A percentile compares a stretch with the other conserved stretches of the same genome.
Conservation (phyloP, 352 stramenopile species). For the Phytophthora aleatoria region DNA sequence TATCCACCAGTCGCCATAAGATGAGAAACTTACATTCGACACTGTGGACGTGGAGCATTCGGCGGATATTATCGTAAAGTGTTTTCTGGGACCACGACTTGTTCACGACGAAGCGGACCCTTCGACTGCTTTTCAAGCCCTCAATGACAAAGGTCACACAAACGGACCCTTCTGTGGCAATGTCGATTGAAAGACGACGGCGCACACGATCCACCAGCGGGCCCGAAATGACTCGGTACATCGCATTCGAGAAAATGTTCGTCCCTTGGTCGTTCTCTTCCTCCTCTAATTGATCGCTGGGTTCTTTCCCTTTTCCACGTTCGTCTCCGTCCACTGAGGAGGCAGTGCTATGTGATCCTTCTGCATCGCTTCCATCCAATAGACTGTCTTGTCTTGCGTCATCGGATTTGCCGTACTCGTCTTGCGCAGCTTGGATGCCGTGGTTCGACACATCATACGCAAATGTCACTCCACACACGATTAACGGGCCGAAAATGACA, state of each 20-base stretch:
- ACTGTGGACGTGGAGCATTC: slow-evolving; percentile 74
- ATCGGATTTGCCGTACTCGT: slow-evolving; percentile 59
- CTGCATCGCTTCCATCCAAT: slow-evolving; percentile 56
- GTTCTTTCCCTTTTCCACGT: slow-evolving; percentile 26
- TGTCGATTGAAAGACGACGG: slow-evolving; percentile 77
- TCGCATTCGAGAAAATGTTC: slow-evolving; percentile 83
- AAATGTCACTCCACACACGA: slow-evolving; percentile 84
- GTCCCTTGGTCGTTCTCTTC: slow-evolving; percentile 22
- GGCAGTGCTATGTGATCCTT: slow-evolving; percentile 46
- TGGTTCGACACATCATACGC: slow-evolving; percentile 89
- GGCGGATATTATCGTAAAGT: slow-evolving; percentile 65
- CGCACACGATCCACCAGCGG: slow-evolving; percentile 79
- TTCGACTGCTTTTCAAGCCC: slow-evolving; percentile 56
- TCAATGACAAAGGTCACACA: slow-evolving; percentile 76
- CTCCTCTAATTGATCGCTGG: slow-evolving; percentile 19
- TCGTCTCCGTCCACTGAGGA: slow-evolving; percentile 50
- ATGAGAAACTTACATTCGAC: slow-evolving; percentile 51
- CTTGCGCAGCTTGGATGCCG: slow-evolving; percentile 83
- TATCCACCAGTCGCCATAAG: slow-evolving; percentile 1
- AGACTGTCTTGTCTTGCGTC: slow-evolving; percentile 35
- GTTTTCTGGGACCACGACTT: slow-evolving; percentile 62
- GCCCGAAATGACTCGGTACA: slow-evolving; percentile 84
- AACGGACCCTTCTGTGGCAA: slow-evolving; percentile 73
- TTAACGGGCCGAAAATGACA: slow-evolving; percentile 85
- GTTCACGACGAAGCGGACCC: slow-evolving; percentile 80